phyloP scores from a whole-genome alignment of 1,284 basidiomycete genomes.

The Xerocomus minutiporus region DNA sequence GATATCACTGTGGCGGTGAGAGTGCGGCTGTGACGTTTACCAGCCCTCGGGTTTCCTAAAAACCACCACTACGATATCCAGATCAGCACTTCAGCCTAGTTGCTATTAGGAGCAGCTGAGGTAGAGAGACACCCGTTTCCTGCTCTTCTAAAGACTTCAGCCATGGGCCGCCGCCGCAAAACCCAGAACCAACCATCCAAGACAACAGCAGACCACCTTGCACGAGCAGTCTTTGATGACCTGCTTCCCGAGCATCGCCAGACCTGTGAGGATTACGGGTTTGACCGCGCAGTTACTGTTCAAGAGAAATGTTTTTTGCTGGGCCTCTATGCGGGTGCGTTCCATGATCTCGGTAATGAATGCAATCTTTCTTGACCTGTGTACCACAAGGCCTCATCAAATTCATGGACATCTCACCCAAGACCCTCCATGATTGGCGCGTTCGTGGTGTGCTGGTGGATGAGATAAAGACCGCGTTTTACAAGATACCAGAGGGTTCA shows the following conservation, averaged over 20 bases:
- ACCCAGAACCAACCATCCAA: background rate
- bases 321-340: background rate
- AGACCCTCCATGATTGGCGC: slow-evolving; percentile 6
- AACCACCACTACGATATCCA: no score
- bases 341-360: background rate
- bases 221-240: background rate
- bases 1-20: no score
- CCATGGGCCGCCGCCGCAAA: background rate
- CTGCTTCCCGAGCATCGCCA: background rate
- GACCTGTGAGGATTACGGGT: slow-evolving; percentile 5
- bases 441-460: background rate
- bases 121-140: no score
- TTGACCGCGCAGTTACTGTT: background rate
- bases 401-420: background rate
- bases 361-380: background rate
- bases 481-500: background rate
- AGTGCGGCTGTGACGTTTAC: no score
- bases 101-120: no score
- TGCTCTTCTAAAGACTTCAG: background rate
- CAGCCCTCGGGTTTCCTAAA: no score
- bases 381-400: background rate
- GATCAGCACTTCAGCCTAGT: no score
- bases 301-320: background rate
- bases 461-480: background rate
- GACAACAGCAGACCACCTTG: slow-evolving; percentile 1